Percentiles rank a stretch among this genome's conserved stretches.
phyloP scores from a whole-genome alignment of 1,284 basidiomycete species.

The Marasmius sp. region DNA sequence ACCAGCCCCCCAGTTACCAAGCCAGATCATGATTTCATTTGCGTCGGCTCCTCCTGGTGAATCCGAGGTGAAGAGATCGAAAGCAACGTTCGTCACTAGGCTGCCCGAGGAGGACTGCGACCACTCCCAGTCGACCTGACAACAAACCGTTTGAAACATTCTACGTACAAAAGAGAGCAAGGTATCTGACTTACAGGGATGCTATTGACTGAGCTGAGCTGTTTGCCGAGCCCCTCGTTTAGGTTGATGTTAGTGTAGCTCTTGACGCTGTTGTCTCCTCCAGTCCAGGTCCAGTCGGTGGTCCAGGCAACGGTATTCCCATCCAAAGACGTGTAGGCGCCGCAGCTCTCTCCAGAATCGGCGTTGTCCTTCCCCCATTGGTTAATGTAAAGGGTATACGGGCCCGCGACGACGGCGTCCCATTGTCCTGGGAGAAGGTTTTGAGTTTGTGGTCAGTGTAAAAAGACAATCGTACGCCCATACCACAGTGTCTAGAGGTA shows the following conservation, averaged over 20 bases:
- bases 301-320: slow-evolving; percentile 51
- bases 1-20: slow-evolving; percentile 55
- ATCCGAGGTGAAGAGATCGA: slow-evolving; percentile 61
- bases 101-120: slow-evolving; percentile 28
- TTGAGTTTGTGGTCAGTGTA: background rate
- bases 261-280: slow-evolving; percentile 52
- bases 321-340: slow-evolving; percentile 44
- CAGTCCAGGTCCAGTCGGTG: slow-evolving; percentile 52
- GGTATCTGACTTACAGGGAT: slow-evolving; percentile 34
- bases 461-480: background rate
- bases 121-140: slow-evolving; percentile 46
- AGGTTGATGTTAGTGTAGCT: slow-evolving; percentile 61
- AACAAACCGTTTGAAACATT: background rate
- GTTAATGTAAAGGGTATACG: slow-evolving; percentile 11
- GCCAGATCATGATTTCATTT: slow-evolving; percentile 71
- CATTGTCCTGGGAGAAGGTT: slow-evolving; percentile 11
- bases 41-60: slow-evolving; percentile 48
- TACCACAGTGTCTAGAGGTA: slow-evolving; percentile 34
- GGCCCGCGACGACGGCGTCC: slow-evolving; percentile 10
- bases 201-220: slow-evolving; percentile 50
- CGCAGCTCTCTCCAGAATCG: slow-evolving; percentile 54
- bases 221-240: slow-evolving; percentile 50
- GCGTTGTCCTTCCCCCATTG: slow-evolving; percentile 13
- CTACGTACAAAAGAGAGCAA: slow-evolving; percentile 22
- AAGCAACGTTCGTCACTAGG: slow-evolving; percentile 56